phyloP scores from a whole-genome alignment of 768 basidiomycete genomes.

The Macrocybe gigantea region DNA sequence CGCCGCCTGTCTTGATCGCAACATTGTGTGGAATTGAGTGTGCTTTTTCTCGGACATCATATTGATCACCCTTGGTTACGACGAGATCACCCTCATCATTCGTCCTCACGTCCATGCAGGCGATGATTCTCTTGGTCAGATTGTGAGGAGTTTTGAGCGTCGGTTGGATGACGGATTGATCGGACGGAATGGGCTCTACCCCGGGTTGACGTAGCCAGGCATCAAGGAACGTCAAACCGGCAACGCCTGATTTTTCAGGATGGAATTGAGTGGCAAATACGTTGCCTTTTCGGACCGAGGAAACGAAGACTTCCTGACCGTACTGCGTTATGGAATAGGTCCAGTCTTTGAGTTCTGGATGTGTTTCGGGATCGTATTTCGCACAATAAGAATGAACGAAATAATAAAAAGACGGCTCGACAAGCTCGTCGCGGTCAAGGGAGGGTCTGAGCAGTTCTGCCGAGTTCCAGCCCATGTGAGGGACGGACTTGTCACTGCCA shows the following conservation, averaged over 20 bases:
- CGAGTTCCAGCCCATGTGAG: conserved; percentile 97
- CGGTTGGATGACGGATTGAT: conserved; percentile 24
- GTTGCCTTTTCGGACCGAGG: conserved; percentile 75
- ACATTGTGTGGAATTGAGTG: conserved; percentile 15
- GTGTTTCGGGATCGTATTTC: conserved; percentile 53
- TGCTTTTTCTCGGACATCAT: conserved; percentile 88
- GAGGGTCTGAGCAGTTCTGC: conserved; percentile 51
- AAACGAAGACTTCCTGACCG: conserved; percentile 88
- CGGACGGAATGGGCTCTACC: conserved; percentile 24
- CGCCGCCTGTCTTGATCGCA: conserved; percentile 50
- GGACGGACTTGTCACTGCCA: conserved; percentile 76
- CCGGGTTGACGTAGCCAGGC: conserved; percentile 69
- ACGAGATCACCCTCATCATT: conserved; percentile 97
- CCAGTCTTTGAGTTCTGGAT: conserved; percentile 64
- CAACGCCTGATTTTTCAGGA: conserved; percentile 92
- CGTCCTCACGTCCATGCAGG: conserved; percentile 95
- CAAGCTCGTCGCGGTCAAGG: conserved; percentile 38
- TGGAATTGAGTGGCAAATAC: conserved; percentile 96
- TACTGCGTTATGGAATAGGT: conserved; percentile 87
- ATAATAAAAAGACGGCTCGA: conserved; percentile 73
- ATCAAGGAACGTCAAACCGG: conserved; percentile 76
- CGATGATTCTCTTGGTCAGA: conserved; percentile 91
- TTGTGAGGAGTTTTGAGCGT: conserved; percentile 47
- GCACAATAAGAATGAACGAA: conserved; percentile 96
- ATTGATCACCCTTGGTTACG: conserved; percentile 99